Conservation (phyloP, 2,329 filamentous ascomycete species). For the Penicillium aurantiogriseum region DNA sequence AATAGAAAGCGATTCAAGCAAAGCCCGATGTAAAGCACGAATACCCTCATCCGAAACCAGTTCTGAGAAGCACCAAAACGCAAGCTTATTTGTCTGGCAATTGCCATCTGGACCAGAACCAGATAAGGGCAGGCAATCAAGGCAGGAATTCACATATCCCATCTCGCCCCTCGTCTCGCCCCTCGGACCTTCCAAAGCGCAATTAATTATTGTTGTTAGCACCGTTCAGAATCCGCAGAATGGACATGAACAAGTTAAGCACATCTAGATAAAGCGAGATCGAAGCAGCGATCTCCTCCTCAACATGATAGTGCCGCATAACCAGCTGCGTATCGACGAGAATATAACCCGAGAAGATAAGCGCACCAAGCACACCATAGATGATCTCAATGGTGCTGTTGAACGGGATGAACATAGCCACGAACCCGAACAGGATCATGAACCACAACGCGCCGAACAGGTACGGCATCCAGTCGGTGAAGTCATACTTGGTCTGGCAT, state of each 20-base stretch:
- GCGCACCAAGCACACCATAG: slow-evolving; percentile 75
- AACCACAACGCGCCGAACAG: slow-evolving; percentile 89
- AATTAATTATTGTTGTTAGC: slow-evolving; percentile 79
- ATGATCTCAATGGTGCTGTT: slow-evolving; percentile 77
- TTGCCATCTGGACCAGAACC: neutral
- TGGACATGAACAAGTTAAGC: slow-evolving; percentile 95
- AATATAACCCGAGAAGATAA: slow-evolving; percentile 94
- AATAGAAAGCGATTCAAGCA: neutral
- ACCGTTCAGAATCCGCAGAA: slow-evolving; percentile 92
- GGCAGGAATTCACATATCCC: neutral
- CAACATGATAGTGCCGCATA: slow-evolving; percentile 92
- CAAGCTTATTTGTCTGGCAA: neutral
- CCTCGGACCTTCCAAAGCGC: neutral
- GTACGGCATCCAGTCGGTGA: slow-evolving; percentile 95
- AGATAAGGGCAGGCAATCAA: neutral
- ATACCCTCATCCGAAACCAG: neutral
- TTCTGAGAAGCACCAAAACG: slow-evolving; percentile 3
- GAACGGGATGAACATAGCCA: slow-evolving; percentile 83
- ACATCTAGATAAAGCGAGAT: slow-evolving; percentile 95
- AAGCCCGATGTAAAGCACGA: neutral
- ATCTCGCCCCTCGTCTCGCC: neutral
- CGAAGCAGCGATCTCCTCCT: slow-evolving; percentile 94
- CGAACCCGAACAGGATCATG: slow-evolving; percentile 87
- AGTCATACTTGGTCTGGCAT: slow-evolving; percentile 97
- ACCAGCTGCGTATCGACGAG: slow-evolving; percentile 95